Evolutionary conservation across 1,284 basidiomycete species (phyloP), one percentile per base, ranked within the genome.

Genomic region (Cutaneotrichosporon sp.): DNA sequence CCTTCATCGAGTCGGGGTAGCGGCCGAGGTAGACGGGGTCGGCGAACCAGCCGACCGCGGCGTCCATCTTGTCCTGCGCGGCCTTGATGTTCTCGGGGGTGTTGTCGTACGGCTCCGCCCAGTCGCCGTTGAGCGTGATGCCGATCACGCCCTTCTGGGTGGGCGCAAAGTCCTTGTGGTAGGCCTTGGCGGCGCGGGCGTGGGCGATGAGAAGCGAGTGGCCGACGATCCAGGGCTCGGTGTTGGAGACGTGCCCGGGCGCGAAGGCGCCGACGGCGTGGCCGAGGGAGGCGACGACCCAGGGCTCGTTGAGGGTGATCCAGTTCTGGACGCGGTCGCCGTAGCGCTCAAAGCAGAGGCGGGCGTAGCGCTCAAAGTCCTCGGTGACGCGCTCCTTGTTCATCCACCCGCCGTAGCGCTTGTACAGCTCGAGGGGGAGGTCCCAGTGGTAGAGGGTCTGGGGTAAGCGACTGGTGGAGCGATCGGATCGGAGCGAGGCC

Each of bases 381-480:
- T 83, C 76, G 10, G 87, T 81, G 60, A 88, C 83, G 65, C 86
- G 83, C 43, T 83, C 84, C 68, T 84, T 85, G 78, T 86, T 84
- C 25, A 72, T 56, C 72, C 59, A 89, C 77, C 89, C 89, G 24
- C 86, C 85, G 74, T 90, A 90, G 50, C 86, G 83, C 61, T 89
- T 84, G 60, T 89, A 84, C 25, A 90, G 81, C 1, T 77, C 84
- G 72, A 87, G 87, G 6, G 89, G 89, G 6, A 89, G 81, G 70
- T 91, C 89, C 89, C 88, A 90, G 73, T 90, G 88, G 75, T 89
- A 89, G 43, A 90, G 77, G 0, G 88, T 90, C 87, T 56, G 27
- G 10, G 4, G 54, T 56, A n/a, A 49, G n/a, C 55, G n/a, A n/a
- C n/a, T n/a, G n/a, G n/a, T n/a, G n/a, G n/a, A n/a, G n/a, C n/a